Evolutionary conservation across 192 early-diverging fungal genomes (phyloP).

Genomic region (Endogone sp.): DNA sequence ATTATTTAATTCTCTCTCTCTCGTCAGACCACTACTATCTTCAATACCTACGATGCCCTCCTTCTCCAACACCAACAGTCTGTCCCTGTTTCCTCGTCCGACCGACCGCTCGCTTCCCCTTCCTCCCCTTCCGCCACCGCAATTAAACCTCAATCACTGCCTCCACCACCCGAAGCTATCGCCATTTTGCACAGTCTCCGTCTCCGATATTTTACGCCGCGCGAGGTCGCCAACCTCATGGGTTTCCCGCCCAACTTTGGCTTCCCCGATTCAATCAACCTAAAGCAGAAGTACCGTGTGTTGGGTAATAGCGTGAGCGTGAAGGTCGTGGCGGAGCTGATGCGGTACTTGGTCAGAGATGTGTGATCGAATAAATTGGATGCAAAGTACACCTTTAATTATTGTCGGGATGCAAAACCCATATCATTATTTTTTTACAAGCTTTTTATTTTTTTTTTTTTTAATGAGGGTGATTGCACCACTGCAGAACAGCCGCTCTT

Average conservation of each 20-base stretch:
- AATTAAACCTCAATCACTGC: too few species aligned
- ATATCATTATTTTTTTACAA: too few species aligned
- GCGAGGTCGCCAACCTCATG: constrained; percentile 74
- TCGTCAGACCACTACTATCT: constrained; percentile 24
- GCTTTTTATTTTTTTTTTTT: too few species aligned
- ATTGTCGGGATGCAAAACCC: too few species aligned
- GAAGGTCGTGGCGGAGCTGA: constrained; percentile 71
- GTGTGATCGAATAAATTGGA: too few species aligned
- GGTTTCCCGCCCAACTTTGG: constrained; percentile 71
- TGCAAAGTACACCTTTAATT: too few species aligned
- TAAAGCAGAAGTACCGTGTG: constrained; percentile 78
- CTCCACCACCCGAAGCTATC: neutral
- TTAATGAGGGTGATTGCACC: too few species aligned
- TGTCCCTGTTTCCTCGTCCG: neutral
- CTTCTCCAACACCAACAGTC: constrained; percentile 27
- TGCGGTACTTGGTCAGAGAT: constrained; percentile 60
- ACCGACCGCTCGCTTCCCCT: neutral
- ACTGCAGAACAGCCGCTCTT: too few species aligned
- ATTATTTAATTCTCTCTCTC: neutral
- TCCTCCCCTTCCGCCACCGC: too few species aligned
- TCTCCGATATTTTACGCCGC: constrained; percentile 51
- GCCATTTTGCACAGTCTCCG: constrained; percentile 28
- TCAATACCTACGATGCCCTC: constrained; percentile 23
- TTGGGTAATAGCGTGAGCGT: constrained; percentile 92
- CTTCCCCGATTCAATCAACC: constrained; percentile 64